Evolutionary conservation across 2,329 filamentous ascomycete genomes (phyloP), one percentile per base, ranked within the genome.

Genomic region (Alternaria gansuensis): DNA sequence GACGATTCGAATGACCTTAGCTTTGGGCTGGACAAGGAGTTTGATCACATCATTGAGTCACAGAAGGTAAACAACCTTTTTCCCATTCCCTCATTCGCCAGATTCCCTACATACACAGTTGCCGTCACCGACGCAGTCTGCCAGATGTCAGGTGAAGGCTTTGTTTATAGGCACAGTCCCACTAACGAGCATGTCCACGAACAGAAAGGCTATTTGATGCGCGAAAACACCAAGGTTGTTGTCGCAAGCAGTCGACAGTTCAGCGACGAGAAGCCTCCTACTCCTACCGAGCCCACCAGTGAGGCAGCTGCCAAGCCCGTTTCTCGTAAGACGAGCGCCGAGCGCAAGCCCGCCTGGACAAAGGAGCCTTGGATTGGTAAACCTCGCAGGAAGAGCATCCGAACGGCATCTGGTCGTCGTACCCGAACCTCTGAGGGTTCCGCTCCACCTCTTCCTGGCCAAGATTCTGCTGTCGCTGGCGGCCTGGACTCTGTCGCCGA

Each of bases 201-300:
- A 87, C 90, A 97, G 93, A 93, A 96, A 82, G 95, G 95, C 56
- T 99, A 99, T 75, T 84, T 98, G 44, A 99, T 98, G 94, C 89
- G 95, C 72, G 94, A 99, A 72, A 99, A 98, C 79, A 98, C 94
- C 3, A 98, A 98, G 78, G 86, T 99, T 53, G 92, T 99, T 50
- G 88, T 96, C 49, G 95, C 95, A n/a, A 96, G 89, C 75, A 88
- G 84, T 73, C 84, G 85, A 44, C 79, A 83, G 48, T 82, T 83
- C 66, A 84, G 83, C 58, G 75, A 81, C 56, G 89, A 92, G 77
- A 89, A 90, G 65, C 71, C 72, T 5, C 89, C 76, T 73, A 88
- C 78, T 65, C 79, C 65, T 78, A 82, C 66, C 68, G 29, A 71
- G 64, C 49, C 68, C 66, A 31, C 73, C 68, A 31, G 65, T 23